A percentile compares a stretch with the other conserved stretches of the same genome.
These are phyloP conservation scores for Amanita pseudoporphyria DNA, from an alignment of 768 basidiomycete genomes.

Conservation along the genomic window DNA sequence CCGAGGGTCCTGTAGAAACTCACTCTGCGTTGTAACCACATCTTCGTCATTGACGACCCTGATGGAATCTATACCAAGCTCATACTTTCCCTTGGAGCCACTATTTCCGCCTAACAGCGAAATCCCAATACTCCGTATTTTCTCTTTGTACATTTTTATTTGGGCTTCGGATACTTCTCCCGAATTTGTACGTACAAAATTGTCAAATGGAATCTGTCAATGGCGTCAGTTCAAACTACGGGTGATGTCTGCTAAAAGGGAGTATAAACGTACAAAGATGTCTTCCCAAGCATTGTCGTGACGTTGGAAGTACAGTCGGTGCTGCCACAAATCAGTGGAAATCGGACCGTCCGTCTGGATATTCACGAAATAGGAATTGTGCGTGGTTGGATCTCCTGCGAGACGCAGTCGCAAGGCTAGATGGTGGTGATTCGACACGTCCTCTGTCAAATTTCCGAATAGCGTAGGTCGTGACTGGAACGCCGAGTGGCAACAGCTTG, in stretches of 20 bases:
- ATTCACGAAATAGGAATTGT: constrained; percentile 88
- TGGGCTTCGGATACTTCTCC: constrained; percentile 64
- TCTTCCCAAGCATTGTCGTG: constrained; percentile 71
- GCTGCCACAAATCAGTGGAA: constrained; percentile 89
- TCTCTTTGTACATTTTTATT: constrained; percentile 66
- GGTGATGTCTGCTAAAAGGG: not conserved
- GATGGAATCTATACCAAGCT: constrained; percentile 76
- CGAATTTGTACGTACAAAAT: constrained; percentile 65
- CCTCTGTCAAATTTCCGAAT: constrained; percentile 81
- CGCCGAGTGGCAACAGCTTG: not conserved
- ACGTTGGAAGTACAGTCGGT: constrained; percentile 72
- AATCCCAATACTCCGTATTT: constrained; percentile 75
- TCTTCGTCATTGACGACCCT: constrained; percentile 75
- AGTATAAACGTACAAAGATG: constrained; percentile 59
- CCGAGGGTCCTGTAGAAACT: not conserved
- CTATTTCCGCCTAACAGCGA: constrained; percentile 83
- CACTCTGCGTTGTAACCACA: constrained; percentile 18
- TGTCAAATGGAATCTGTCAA: constrained; percentile 68
- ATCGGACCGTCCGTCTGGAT: constrained; percentile 81
- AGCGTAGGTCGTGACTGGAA: constrained; percentile 66
- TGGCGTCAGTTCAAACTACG: not conserved
- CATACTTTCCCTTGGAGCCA: constrained; percentile 63
- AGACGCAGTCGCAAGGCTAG: constrained; percentile 73
- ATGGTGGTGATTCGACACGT: constrained; percentile 74
- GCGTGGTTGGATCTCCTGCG: constrained; percentile 65